phyloP scores from a whole-genome alignment of 192 early-diverging fungal species.

The Coemansia sp. region DNA sequence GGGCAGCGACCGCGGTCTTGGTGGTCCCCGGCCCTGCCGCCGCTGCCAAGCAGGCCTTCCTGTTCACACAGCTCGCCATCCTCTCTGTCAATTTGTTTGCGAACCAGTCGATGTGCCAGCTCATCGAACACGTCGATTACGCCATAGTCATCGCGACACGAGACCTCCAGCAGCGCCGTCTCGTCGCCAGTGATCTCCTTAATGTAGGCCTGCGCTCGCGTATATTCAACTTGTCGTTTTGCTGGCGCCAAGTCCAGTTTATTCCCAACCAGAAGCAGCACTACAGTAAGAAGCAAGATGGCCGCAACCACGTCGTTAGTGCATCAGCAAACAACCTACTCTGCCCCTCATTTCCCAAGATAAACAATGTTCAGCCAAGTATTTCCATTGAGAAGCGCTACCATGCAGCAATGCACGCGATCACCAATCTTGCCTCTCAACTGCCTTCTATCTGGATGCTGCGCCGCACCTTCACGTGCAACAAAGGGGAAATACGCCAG shows the following conservation, averaged over 20 bases:
- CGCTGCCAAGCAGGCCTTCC: constrained; percentile 14
- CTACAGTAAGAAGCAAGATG: constrained; percentile 32
- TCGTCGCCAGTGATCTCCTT: constrained; percentile 62
- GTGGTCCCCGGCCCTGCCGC: constrained; percentile 17
- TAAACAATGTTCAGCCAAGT: background rate
- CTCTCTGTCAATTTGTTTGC: constrained; percentile 17
- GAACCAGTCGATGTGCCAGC: constrained; percentile 38
- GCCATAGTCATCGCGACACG: constrained; percentile 71
- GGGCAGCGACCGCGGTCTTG: constrained; percentile 26
- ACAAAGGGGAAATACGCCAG: background rate
- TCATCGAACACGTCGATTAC: constrained; percentile 51
- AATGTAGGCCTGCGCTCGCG: constrained; percentile 63
- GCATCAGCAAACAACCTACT: background rate
- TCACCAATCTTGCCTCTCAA: background rate
- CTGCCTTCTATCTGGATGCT: background rate
- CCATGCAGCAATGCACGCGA: background rate
- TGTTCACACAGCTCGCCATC: constrained; percentile 17
- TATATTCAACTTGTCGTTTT: constrained; percentile 59
- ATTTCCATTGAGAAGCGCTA: background rate
- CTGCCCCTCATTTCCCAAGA: background rate
- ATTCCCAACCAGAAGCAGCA: constrained; percentile 70
- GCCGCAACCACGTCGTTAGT: background rate
- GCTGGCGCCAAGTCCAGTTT: constrained; percentile 66
- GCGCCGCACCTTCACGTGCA: background rate
- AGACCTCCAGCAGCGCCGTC: constrained; percentile 65